Evolutionary conservation across 768 basidiomycete species (phyloP).

Genomic region (Rhodotorula sphaerocarpa): DNA sequence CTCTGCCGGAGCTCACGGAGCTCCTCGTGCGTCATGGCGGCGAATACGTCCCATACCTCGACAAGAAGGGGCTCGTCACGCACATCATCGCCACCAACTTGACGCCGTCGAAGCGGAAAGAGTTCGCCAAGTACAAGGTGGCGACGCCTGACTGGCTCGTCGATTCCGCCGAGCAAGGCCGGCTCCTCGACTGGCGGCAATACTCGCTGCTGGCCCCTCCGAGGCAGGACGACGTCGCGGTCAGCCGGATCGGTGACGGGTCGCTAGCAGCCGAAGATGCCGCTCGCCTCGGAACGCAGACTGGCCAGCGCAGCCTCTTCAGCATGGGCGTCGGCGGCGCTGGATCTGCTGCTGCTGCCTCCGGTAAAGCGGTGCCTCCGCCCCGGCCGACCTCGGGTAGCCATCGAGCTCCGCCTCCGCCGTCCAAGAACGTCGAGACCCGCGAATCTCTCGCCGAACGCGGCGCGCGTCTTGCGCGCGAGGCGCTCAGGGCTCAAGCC

Average conservation of each 20-base stretch:
- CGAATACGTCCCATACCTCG: conserved; percentile 70
- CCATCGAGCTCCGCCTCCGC: background rate
- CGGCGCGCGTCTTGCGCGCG: conserved; percentile 13
- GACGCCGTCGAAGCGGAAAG: conserved; percentile 77
- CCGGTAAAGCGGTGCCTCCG: background rate
- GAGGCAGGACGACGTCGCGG: too few species aligned
- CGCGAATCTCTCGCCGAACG: conserved; percentile 22
- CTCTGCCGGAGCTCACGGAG: conserved; percentile 70
- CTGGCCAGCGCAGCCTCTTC: conserved; percentile 29
- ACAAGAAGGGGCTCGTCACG: conserved; percentile 72
- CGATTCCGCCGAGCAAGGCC: conserved; percentile 61
- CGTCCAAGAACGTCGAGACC: conserved; percentile 7
- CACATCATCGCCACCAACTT: conserved; percentile 87
- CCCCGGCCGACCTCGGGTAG: background rate
- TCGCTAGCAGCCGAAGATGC: background rate
- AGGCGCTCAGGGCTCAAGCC: conserved; percentile 2
- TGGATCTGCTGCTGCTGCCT: background rate
- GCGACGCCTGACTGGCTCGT: conserved; percentile 80
- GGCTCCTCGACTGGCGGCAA: conserved; percentile 69
- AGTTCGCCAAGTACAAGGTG: conserved; percentile 85
- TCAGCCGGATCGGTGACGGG: background rate
- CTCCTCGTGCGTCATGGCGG: conserved; percentile 79
- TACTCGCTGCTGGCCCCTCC: conserved; percentile 44
- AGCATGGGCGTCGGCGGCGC: conserved; percentile 11
- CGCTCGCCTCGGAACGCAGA: conserved; percentile 15